Evolutionary conservation across 441 rosid species (phyloP).

Genomic region (Adansonia gregorii): DNA sequence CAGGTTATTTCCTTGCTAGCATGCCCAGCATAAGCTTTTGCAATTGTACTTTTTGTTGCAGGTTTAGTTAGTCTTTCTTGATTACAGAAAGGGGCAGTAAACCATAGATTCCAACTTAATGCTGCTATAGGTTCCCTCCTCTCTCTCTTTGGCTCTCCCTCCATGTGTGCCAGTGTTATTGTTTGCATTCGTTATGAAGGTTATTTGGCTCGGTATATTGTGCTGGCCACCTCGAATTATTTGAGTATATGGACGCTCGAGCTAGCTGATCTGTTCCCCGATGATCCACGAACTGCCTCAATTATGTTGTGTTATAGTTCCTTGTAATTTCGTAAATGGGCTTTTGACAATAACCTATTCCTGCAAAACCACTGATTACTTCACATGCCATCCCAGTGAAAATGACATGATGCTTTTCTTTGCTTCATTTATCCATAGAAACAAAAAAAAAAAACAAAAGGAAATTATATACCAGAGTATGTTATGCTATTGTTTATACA

Average conservation of each 20-base stretch:
- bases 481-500: slow-evolving; percentile 4
- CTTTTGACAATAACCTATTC: slow-evolving; percentile 1
- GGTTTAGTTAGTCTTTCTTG: slow-evolving; percentile 22
- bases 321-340: slow-evolving; percentile 18
- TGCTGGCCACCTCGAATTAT: slow-evolving; percentile 17
- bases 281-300: slow-evolving; percentile 25
- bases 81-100: slow-evolving; percentile 7
- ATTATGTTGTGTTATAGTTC: slow-evolving; percentile 9
- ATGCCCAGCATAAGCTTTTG: slow-evolving; percentile 12
- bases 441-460: neutral
- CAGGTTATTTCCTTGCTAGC: neutral
- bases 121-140: slow-evolving; percentile 11
- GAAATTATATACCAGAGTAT: neutral
- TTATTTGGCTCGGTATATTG: neutral
- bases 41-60: slow-evolving; percentile 16
- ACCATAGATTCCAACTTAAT: slow-evolving; percentile 16
- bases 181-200: neutral
- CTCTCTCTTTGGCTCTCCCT: neutral
- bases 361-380: slow-evolving; percentile 14
- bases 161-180: neutral
- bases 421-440: neutral
- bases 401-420: slow-evolving; percentile 3
- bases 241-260: slow-evolving; percentile 8
- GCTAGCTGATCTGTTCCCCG: slow-evolving; percentile 12
- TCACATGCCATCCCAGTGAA: slow-evolving; percentile 9